Evolutionary conservation across 306 rosid species (phyloP).

Genomic region (Urtica urens): DNA sequence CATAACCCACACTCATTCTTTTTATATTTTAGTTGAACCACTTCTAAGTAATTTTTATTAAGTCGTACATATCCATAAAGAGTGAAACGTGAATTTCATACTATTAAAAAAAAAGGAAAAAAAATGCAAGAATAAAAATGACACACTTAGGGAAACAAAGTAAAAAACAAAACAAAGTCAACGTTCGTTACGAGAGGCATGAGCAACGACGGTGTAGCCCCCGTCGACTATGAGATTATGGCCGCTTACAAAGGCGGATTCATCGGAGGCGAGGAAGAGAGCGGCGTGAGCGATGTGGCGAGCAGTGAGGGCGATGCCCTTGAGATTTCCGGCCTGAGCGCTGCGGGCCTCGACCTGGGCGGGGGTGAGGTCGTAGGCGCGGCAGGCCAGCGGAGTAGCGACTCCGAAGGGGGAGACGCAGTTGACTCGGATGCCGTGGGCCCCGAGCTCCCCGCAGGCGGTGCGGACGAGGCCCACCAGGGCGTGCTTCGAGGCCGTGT

Average conservation of each 20-base stretch:
- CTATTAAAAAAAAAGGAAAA: no score
- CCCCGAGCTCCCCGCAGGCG: slow-evolving; percentile 73
- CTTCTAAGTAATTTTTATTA: no score
- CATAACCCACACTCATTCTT: no score
- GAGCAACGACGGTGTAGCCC: slow-evolving; percentile 55
- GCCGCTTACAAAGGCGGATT: slow-evolving; percentile 58
- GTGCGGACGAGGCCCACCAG: slow-evolving; percentile 52
- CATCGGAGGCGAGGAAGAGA: slow-evolving; percentile 75
- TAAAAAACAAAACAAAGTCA: no score
- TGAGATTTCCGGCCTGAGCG: slow-evolving; percentile 37
- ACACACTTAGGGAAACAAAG: no score
- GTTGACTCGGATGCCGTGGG: slow-evolving; percentile 68
- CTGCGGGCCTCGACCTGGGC: slow-evolving; percentile 37
- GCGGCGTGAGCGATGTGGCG: slow-evolving; percentile 72
- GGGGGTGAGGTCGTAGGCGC: slow-evolving; percentile 29
- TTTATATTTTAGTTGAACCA: no score
- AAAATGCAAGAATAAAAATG: no score
- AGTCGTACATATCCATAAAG: no score
- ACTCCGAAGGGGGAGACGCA: slow-evolving; percentile 74
- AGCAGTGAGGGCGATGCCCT: slow-evolving; percentile 63
- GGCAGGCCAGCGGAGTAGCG: slow-evolving; percentile 67
- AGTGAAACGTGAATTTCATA: no score
- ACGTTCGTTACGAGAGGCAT: no score
- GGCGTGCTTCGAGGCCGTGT: slow-evolving; percentile 61
- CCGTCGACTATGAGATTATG: slow-evolving; percentile 79